phyloP scores from a whole-genome alignment of 2,329 filamentous ascomycete species.

The Aaosphaeria pasadenensis region DNA sequence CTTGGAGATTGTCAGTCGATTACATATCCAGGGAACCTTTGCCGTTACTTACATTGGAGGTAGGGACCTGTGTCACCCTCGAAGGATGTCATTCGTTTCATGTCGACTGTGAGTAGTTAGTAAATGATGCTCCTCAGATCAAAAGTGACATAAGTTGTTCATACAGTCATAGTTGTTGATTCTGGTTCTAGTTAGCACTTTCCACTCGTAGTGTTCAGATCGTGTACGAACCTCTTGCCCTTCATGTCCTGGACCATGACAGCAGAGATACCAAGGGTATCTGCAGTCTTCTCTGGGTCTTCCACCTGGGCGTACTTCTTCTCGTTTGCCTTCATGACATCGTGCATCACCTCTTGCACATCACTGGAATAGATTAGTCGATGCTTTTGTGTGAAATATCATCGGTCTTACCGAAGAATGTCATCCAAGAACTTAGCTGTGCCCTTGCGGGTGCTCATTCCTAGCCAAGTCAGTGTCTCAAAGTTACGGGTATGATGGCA shows the following conservation, averaged over 20 bases:
- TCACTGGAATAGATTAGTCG: conserved; percentile 42
- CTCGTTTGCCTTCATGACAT: conserved; percentile 89
- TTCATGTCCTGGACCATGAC: conserved; percentile 99
- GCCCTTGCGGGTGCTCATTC: conserved; percentile 61
- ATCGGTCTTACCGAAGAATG: conserved; percentile 69
- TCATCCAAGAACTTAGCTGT: conserved; percentile 65
- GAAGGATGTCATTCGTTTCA: conserved; percentile 78
- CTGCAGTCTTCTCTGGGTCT: conserved; percentile 76
- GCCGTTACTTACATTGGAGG: conserved; percentile 38
- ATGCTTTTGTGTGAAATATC: not conserved
- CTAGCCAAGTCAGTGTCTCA: conserved; percentile 55
- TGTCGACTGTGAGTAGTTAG: conserved; percentile 51
- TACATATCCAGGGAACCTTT: too few relatives aligned
- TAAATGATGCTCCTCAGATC: too few relatives aligned
- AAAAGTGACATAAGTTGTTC: too few relatives aligned
- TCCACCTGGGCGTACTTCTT: conserved; percentile 88
- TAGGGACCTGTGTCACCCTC: conserved; percentile 85
- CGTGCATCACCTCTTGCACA: conserved; percentile 80
- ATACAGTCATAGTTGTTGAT: conserved; percentile 61
- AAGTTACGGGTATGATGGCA: too few relatives aligned
- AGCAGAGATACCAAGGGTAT: conserved; percentile 85
- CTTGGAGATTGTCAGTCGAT: conserved; percentile 49
- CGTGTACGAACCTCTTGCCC: conserved; percentile 68
- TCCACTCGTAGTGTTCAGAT: not conserved
- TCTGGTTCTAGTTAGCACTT: conserved; percentile 23